These are phyloP conservation scores for Aquilaria yunnanensis DNA, from an alignment of 345 rosid species.

Conservation along the genomic window DNA sequence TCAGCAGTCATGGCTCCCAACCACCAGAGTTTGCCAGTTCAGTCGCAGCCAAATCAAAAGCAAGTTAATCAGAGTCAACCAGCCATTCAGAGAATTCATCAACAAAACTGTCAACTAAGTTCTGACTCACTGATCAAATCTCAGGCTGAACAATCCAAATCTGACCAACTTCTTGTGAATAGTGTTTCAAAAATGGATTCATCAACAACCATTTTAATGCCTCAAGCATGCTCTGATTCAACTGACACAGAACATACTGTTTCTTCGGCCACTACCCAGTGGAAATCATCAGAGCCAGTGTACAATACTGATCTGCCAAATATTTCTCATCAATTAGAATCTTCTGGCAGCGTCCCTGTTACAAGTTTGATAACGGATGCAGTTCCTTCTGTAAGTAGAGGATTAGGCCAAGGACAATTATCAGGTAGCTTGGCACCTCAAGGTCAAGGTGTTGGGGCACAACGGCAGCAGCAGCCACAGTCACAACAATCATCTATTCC, in stretches of 20 bases:
- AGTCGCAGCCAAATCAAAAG: conserved; percentile 41
- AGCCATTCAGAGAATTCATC: conserved; percentile 52
- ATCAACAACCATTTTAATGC: conserved; percentile 25
- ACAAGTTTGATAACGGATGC: conserved; percentile 48
- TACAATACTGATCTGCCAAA: conserved; percentile 33
- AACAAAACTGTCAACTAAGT: conserved; percentile 46
- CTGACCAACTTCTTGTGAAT: conserved; percentile 39
- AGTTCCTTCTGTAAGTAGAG: conserved; percentile 36
- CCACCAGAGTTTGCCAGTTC: conserved; percentile 30
- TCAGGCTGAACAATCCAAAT: conserved; percentile 44
- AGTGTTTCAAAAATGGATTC: conserved; percentile 32
- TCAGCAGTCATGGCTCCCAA: conserved; percentile 28
- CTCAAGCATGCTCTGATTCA: conserved; percentile 44
- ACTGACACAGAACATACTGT: conserved; percentile 23
- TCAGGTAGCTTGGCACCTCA: conserved; percentile 52
- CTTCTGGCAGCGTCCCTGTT: conserved; percentile 37
- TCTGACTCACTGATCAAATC: conserved; percentile 44
- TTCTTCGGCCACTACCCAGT: conserved; percentile 38
- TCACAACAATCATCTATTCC: conserved; percentile 35
- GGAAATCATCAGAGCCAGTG: conserved; percentile 56
- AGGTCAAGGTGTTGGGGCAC: conserved; percentile 33
- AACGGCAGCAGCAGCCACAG: conserved; percentile 43
- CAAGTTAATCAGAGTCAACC: conserved; percentile 53
- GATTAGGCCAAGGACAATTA: conserved; percentile 52
- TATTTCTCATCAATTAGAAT: conserved; percentile 36